These are phyloP conservation scores for Scutellaria minor DNA, from an alignment of 257 asterid genomes.

Conservation along the genomic window DNA sequence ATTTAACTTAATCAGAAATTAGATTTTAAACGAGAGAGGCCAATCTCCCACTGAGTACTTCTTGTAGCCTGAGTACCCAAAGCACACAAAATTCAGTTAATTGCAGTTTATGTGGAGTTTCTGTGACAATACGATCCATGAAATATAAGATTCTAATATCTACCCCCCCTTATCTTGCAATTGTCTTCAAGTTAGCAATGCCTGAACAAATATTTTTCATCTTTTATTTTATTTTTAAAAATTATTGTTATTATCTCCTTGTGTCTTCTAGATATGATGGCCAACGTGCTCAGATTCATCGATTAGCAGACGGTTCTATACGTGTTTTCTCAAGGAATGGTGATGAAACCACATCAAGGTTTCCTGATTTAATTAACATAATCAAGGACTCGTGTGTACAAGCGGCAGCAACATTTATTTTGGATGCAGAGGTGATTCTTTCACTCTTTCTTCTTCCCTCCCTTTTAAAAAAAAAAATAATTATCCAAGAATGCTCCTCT, in stretches of 20 bases:
- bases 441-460: slow-evolving; percentile 18
- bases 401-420: slow-evolving; percentile 59
- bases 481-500: slow-evolving; percentile 5
- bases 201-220: neutral
- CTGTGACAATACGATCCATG: neutral
- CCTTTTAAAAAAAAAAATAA: too few species aligned
- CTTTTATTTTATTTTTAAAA: too few species aligned
- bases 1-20: neutral
- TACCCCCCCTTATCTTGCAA: neutral
- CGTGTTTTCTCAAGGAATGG: slow-evolving; percentile 88
- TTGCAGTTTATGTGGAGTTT: slow-evolving; percentile 9
- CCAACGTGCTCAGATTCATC: slow-evolving; percentile 92
- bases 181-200: slow-evolving; percentile 17
- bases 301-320: slow-evolving; percentile 70
- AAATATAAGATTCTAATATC: neutral
- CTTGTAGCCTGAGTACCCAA: slow-evolving; percentile 5
- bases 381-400: slow-evolving; percentile 57
- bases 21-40: slow-evolving; percentile 7
- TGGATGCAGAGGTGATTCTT: slow-evolving; percentile 84
- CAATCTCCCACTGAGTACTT: slow-evolving; percentile 23
- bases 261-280: slow-evolving; percentile 81
- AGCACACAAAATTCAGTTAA: slow-evolving; percentile 8
- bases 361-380: slow-evolving; percentile 77
- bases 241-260: neutral
- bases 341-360: slow-evolving; percentile 78